Base-by-base conservation (phyloP, 2,329 filamentous ascomycete species). In the Aspergillus floridensis region DNA sequence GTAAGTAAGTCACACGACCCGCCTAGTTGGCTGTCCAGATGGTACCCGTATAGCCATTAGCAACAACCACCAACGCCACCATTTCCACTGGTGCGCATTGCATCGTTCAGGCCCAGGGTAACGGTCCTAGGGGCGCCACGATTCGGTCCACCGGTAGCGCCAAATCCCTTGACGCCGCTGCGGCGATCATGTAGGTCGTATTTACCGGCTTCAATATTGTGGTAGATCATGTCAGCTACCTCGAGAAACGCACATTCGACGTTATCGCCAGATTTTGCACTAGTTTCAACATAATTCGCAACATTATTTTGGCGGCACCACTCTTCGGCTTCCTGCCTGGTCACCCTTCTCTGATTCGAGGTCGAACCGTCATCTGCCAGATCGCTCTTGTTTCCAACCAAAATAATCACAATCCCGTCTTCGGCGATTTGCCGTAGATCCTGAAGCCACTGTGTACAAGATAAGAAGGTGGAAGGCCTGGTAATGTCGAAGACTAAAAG, bases 331-430 rank as follows among this genome's bases (percentile, higher is more conserved):
- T 98, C 93, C 66, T 89, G 83, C 55, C 80, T 81, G 0, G 89
- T 91, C 26, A 98, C 92, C 72, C 96, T 89, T 58, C 93, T 84
- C 77, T 87, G 86, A 56, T 69, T 71, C 49, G 61, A 59, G 16
- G 79, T 59, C 66, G 79, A 66, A 67, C 75, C 66, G 60, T 74
- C 63, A 52, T 81, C 79, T 0, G 90, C 87, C 47, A 98, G 81
- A 77, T 99, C 95, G 35, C 86, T 86, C 78, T 99, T 99, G 79
- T 99, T 99, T 47, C 95, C 95, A 5, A 99, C 95, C 5, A 99
- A 80, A 21, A 99, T 88, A 16, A 98, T 91, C 49, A 97, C 91
- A 65, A 98, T 97, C 70, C 95, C 91, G 24, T 95, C 91, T 77
- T 98, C 95, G 53, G 95, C 95, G 68, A 98, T 97, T 75, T 95